These are phyloP conservation scores for Boechera retrofracta DNA, from an alignment of 345 rosid species.

Conservation along the genomic window DNA sequence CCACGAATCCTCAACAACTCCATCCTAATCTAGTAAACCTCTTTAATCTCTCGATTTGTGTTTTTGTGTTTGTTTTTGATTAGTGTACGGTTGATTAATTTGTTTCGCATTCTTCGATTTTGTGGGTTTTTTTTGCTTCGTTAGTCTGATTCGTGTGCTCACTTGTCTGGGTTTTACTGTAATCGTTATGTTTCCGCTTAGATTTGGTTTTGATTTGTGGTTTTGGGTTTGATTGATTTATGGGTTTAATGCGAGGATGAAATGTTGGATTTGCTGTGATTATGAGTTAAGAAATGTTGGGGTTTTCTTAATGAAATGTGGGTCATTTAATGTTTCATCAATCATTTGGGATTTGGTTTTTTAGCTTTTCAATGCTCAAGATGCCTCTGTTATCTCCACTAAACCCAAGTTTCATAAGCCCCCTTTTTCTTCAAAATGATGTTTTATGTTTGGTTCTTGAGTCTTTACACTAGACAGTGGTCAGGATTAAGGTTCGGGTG, in stretches of 20 bases:
- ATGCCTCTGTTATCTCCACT: neutral
- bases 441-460: constrained; percentile 4
- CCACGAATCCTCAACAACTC: no score
- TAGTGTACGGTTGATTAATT: neutral
- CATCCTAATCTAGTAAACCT: no score
- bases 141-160: constrained; percentile 1
- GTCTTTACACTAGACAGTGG: neutral
- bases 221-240: constrained; percentile 21
- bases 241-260: constrained; percentile 10
- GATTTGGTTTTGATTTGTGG: constrained; percentile 13
- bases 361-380: neutral
- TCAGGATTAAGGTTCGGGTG: neutral
- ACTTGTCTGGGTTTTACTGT: constrained; percentile 11
- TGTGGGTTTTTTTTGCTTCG: neutral
- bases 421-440: neutral
- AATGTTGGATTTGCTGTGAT: constrained; percentile 9
- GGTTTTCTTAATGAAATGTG: neutral
- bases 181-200: neutral
- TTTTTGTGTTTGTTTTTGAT: neutral
- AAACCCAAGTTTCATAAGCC: neutral
- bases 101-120: constrained; percentile 28
- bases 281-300: constrained; percentile 21
- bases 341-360: constrained; percentile 8
- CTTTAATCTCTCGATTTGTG: neutral
- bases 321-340: constrained; percentile 21